These are phyloP conservation scores for Colletotrichum tropicicola DNA, from an alignment of 2,329 filamentous ascomycete genomes.

Conservation along the genomic window DNA sequence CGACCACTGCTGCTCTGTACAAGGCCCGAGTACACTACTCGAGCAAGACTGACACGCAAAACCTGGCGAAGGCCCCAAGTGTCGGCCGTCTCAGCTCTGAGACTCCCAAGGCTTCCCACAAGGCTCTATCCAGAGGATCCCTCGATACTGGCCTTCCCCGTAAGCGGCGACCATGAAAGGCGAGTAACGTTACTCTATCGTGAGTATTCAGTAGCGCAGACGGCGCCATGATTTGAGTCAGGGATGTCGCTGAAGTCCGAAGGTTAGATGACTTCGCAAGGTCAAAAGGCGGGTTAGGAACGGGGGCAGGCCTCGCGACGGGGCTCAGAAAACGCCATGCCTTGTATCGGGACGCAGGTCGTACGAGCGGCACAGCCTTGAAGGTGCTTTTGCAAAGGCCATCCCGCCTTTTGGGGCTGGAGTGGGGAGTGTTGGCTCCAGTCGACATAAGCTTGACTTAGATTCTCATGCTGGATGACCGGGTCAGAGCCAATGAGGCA, in stretches of 20 bases:
- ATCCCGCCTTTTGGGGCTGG: background rate
- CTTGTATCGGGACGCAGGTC: background rate
- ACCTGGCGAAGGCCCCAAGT: too few relatives aligned
- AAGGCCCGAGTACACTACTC: too few relatives aligned
- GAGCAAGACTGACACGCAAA: too few relatives aligned
- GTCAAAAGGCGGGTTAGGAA: background rate
- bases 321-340: background rate
- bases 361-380: slow-evolving; percentile 3
- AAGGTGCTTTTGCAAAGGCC: background rate
- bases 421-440: background rate
- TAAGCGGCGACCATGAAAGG: background rate
- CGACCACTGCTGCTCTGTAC: too few relatives aligned
- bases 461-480: background rate
- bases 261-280: background rate
- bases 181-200: slow-evolving; percentile 11
- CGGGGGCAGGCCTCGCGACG: background rate
- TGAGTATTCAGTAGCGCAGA: background rate
- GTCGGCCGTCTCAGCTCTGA: too few relatives aligned
- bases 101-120: background rate
- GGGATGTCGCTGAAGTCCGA: slow-evolving; percentile 17
- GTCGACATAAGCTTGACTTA: slow-evolving; percentile 15
- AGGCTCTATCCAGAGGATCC: background rate
- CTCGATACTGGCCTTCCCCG: background rate
- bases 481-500: slow-evolving; percentile 5
- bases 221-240: background rate